Percentiles rank a stretch among this genome's conserved stretches.
Evolutionary conservation across 331 rosid genomes (phyloP).

Genomic region (Cydonia oblonga): DNA sequence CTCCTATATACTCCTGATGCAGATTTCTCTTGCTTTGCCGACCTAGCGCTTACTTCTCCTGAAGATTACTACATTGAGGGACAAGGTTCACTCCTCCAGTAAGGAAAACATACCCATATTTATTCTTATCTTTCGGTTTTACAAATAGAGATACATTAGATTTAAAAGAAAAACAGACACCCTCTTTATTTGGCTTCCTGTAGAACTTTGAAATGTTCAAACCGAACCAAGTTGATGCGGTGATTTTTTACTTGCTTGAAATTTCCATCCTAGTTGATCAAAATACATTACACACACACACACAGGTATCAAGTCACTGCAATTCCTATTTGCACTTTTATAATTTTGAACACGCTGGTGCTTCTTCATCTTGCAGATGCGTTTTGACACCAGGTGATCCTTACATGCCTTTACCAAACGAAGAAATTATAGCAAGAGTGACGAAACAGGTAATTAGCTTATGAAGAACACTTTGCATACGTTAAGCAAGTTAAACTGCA

Average conservation of each 20-base stretch:
- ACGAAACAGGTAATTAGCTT: constrained; percentile 57
- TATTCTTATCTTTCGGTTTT: no score
- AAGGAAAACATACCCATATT: constrained; percentile 16
- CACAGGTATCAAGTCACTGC: no score
- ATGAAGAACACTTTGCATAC: neutral
- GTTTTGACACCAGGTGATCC: constrained; percentile 99
- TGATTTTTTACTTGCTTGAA: no score
- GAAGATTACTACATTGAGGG: constrained; percentile 90
- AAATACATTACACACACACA: no score
- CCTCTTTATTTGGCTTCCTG: no score
- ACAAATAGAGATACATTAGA: no score
- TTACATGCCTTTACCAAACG: constrained; percentile 89
- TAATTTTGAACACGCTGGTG: neutral
- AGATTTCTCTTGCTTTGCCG: constrained; percentile 97
- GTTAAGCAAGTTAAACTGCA: neutral
- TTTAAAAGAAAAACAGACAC: no score
- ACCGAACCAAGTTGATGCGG: no score
- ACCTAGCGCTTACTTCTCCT: constrained; percentile 90
- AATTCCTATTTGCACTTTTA: neutral
- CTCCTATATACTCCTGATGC: constrained; percentile 98
- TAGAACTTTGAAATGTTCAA: no score
- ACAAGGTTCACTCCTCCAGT: constrained; percentile 98
- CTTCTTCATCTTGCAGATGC: constrained; percentile 49
- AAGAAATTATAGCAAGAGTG: constrained; percentile 78
- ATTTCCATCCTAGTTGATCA: no score